Conservation (phyloP, 345 rosid species). For the Zanthoxylum bungeanum region DNA sequence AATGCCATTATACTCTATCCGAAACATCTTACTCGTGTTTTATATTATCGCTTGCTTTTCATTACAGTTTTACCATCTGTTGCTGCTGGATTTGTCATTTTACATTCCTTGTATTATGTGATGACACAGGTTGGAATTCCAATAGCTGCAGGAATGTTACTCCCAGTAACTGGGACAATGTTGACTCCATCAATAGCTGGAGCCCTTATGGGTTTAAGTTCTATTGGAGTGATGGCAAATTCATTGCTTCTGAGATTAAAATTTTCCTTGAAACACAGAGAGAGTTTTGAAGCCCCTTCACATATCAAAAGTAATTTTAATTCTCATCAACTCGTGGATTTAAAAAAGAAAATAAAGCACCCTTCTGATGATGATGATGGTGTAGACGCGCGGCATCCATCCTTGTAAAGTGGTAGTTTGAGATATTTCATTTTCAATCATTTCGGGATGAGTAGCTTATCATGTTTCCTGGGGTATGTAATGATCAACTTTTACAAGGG, state of each 20-base stretch:
- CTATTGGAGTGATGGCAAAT: conserved; percentile 88
- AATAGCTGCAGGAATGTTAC: conserved; percentile 81
- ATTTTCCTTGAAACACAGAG: conserved; percentile 46
- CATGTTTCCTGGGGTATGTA: no score
- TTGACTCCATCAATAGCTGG: conserved; percentile 95
- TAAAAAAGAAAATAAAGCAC: conserved; percentile 19
- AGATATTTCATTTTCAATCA: no score
- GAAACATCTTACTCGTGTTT: background rate
- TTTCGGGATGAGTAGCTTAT: no score
- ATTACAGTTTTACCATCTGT: background rate
- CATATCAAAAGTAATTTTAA: background rate
- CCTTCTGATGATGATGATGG: conserved; percentile 14
- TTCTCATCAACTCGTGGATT: conserved; percentile 26
- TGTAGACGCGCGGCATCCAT: background rate
- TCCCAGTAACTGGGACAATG: conserved; percentile 80
- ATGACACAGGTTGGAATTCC: conserved; percentile 82
- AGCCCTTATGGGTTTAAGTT: conserved; percentile 95
- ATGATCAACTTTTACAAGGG: no score
- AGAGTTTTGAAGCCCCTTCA: conserved; percentile 14
- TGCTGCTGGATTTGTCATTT: background rate
- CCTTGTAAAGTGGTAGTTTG: no score
- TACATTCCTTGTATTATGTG: background rate
- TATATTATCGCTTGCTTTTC: background rate
- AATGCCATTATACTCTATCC: background rate
- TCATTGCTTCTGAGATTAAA: conserved; percentile 71